Conservation (phyloP, 306 rosid species). For the Trichosanthes cucumerina region DNA sequence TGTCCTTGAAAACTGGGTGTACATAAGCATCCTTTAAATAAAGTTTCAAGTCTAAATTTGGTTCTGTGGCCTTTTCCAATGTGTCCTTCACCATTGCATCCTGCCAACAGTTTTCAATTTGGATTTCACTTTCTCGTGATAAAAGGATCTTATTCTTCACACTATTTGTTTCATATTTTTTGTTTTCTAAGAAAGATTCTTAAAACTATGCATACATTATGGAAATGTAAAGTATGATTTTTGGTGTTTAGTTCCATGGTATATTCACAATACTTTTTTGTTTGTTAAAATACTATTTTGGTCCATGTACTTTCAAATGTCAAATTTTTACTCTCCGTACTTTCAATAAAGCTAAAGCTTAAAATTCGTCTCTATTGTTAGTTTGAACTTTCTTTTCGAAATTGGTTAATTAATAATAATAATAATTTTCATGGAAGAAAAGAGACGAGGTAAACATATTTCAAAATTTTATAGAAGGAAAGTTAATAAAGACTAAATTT, state of each 20-base stretch:
- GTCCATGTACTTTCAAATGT: no score
- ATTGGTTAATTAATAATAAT: no score
- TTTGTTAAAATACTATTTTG: no score
- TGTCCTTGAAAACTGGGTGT: slow-evolving; percentile 63
- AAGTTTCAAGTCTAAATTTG: slow-evolving; percentile 51
- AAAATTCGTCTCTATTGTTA: no score
- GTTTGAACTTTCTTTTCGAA: no score
- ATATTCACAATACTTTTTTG: background rate
- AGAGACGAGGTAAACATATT: no score
- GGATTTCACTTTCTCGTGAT: background rate
- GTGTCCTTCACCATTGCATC: slow-evolving; percentile 94
- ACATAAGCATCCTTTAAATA: slow-evolving; percentile 62
- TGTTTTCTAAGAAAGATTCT: background rate
- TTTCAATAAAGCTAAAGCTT: no score
- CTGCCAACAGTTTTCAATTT: slow-evolving; percentile 31
- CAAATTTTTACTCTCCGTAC: no score
- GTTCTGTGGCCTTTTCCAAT: slow-evolving; percentile 65
- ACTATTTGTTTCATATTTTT: background rate
- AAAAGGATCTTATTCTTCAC: background rate
- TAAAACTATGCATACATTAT: background rate
- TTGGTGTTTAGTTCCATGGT: background rate
- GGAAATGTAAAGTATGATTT: background rate
- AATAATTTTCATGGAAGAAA: no score
- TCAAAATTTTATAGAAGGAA: no score
- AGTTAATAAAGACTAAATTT: no score